Percentiles rank a stretch among this genome's conserved stretches.
Conservation (phyloP, 139 green algal genomes). For the Micromonas commoda region DNA sequence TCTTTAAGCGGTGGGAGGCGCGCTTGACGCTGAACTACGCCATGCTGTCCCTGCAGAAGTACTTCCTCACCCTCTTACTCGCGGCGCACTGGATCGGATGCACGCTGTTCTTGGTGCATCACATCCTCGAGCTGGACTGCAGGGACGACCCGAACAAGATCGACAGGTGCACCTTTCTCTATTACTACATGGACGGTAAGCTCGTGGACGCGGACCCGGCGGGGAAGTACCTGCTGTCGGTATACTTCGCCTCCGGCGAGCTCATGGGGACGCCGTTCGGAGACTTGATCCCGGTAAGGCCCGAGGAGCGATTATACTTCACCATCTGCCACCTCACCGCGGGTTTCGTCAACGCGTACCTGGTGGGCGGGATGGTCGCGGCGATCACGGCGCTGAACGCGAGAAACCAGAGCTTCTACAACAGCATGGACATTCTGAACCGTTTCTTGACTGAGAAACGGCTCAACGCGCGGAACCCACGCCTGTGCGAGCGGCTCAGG, state of each 20-base stretch:
- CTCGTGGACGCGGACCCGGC: neutral
- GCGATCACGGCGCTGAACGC: neutral
- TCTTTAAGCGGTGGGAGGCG: slow-evolving; percentile 18
- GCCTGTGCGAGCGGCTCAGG: slow-evolving; percentile 7
- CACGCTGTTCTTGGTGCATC: neutral
- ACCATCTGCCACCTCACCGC: neutral
- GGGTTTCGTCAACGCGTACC: slow-evolving; percentile 8
- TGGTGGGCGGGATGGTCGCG: neutral
- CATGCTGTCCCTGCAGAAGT: neutral
- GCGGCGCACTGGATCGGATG: neutral
- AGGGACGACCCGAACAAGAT: neutral
- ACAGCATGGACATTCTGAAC: slow-evolving; percentile 7
- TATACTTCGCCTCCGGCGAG: neutral
- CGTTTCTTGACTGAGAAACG: slow-evolving; percentile 1
- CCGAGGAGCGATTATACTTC: neutral
- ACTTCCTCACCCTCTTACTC: neutral
- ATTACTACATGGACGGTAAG: neutral
- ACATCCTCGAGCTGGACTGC: neutral
- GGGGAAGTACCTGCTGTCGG: neutral
- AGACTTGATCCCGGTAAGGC: neutral
- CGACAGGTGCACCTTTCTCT: neutral
- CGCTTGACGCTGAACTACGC: slow-evolving; percentile 15
- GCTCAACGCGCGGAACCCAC: neutral
- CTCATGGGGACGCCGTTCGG: neutral
- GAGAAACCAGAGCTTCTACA: slow-evolving; percentile 6